Evolutionary conservation across 129 eudicot species (phyloP).

Genomic region (Centella asiatica): DNA sequence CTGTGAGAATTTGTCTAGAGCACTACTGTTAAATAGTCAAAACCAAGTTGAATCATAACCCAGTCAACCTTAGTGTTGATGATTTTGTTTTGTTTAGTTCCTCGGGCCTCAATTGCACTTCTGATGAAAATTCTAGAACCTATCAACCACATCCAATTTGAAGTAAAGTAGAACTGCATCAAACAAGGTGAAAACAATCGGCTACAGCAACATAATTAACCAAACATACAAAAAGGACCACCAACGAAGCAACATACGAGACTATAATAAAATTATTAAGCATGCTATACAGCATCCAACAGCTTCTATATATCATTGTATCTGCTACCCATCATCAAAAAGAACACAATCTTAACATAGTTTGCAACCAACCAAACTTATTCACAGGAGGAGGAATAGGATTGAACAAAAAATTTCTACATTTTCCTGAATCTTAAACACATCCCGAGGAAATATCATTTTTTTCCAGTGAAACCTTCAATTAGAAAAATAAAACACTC

Average conservation of each 20-base stretch:
- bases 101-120: background rate
- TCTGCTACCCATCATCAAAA: no score
- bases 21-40: background rate
- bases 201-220: background rate
- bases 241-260: background rate
- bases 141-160: constrained; percentile 4
- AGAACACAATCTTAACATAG: no score
- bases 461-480: background rate
- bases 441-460: no score
- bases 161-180: constrained; percentile 6
- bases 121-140: constrained; percentile 3
- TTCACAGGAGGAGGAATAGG: no score
- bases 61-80: background rate
- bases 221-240: background rate
- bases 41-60: background rate
- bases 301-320: no score
- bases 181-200: background rate
- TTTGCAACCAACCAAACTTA: no score
- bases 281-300: background rate
- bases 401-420: no score
- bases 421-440: no score
- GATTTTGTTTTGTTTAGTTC: background rate
- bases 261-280: no score
- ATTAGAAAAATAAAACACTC: background rate
- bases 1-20: background rate